phyloP scores from a whole-genome alignment of 2,329 filamentous ascomycete species.

The Penicillium freii region DNA sequence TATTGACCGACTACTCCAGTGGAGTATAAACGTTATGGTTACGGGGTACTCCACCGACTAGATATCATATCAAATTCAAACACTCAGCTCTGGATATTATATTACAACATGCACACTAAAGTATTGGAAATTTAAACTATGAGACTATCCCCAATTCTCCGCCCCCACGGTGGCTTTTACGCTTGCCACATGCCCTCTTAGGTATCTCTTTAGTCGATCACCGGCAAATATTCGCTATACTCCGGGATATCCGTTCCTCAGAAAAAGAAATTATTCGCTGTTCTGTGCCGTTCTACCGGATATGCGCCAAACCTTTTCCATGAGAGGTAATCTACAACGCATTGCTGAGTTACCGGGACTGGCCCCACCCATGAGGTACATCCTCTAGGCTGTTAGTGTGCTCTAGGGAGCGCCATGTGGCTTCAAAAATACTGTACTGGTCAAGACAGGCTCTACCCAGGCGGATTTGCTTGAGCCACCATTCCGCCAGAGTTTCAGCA shows the following conservation, averaged over 20 bases:
- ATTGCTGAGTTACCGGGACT: not conserved
- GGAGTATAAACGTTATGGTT: not conserved
- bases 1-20: not conserved
- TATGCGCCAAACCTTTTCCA: not conserved
- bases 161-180: not conserved
- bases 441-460: not conserved
- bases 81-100: not conserved
- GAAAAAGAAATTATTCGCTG: not conserved
- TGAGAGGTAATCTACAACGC: not conserved
- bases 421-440: conserved; percentile 1
- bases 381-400: not conserved
- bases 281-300: not conserved
- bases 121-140: not conserved
- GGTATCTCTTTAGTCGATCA: not conserved
- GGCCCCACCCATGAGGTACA: not conserved
- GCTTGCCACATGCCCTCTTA: not conserved
- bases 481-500: not conserved
- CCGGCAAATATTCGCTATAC: not conserved
- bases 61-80: not conserved
- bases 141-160: not conserved
- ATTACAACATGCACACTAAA: not conserved
- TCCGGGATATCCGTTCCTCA: not conserved
- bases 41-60: not conserved
- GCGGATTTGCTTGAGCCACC: conserved; percentile 1
- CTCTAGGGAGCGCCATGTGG: not conserved